These are phyloP conservation scores for Cladorrhinum samala DNA, from an alignment of 495 filamentous ascomycete genomes.

Conservation along the genomic window DNA sequence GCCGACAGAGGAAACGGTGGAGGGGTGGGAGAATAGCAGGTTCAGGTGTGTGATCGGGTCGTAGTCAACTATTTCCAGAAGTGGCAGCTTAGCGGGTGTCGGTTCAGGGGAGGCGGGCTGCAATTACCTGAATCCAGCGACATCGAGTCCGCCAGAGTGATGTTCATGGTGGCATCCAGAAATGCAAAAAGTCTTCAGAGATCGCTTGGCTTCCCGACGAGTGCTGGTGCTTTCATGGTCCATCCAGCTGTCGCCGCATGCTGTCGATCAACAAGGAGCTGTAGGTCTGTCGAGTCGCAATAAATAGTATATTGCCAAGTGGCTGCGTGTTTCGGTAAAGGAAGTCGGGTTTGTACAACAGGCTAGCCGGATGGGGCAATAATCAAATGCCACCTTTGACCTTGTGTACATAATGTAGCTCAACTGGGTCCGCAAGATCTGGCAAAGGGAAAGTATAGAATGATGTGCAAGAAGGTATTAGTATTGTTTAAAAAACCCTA, in stretches of 20 bases:
- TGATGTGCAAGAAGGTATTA: background rate
- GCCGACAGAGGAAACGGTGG: slow-evolving; percentile 72
- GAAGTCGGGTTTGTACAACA: too few species aligned
- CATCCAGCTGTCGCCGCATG: background rate
- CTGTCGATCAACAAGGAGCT: background rate
- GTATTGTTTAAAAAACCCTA: too few species aligned
- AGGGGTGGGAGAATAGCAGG: slow-evolving; percentile 85
- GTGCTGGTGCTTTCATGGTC: background rate
- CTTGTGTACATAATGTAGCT: background rate
- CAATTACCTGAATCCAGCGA: slow-evolving; percentile 48
- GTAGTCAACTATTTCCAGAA: slow-evolving; percentile 64
- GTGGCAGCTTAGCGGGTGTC: background rate
- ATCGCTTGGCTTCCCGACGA: background rate
- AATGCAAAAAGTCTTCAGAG: background rate
- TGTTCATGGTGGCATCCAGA: slow-evolving; percentile 37
- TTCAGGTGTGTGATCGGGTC: slow-evolving; percentile 93
- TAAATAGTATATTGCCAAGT: background rate
- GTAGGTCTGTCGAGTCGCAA: background rate
- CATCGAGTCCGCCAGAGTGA: slow-evolving; percentile 29
- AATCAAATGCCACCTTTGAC: too few species aligned
- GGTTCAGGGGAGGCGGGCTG: background rate
- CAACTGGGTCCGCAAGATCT: too few species aligned
- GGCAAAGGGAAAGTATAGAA: too few species aligned
- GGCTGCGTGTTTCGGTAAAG: background rate
- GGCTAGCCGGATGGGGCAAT: background rate